Evolutionary conservation across 2,329 filamentous ascomycete genomes (phyloP).

Genomic region (Exophiala sp.): DNA sequence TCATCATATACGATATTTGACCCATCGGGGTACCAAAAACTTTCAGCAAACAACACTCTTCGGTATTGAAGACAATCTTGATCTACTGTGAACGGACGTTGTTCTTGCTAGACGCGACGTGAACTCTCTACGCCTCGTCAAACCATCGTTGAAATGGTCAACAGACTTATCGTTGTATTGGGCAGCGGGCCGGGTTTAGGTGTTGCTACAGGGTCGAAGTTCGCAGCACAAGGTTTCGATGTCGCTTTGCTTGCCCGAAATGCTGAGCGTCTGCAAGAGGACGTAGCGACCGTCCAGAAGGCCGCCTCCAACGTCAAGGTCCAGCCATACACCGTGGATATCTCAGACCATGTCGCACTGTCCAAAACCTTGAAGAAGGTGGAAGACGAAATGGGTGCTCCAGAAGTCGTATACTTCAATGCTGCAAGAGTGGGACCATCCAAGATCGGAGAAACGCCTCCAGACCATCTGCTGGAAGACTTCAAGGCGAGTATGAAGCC

Average conservation of each 20-base stretch:
- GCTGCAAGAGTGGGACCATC: conserved; percentile 12
- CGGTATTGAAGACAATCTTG: too few species aligned
- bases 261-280: conserved; percentile 9
- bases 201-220: conserved; percentile 9
- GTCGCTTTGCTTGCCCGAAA: conserved; percentile 18
- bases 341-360: conserved; percentile 14
- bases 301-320: conserved; percentile 7
- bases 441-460: conserved; percentile 7
- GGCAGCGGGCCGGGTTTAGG: conserved; percentile 21
- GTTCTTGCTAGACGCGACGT: too few species aligned
- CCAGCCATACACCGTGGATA: conserved; percentile 14
- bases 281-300: conserved; percentile 8
- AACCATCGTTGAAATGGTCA: not conserved
- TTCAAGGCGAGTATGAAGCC: conserved; percentile 11
- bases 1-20: too few species aligned
- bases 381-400: conserved; percentile 8
- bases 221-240: conserved; percentile 16
- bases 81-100: too few species aligned
- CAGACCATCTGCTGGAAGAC: conserved; percentile 17
- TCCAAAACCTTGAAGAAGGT: conserved; percentile 9
- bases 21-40: too few species aligned
- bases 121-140: too few species aligned
- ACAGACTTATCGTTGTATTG: conserved; percentile 15
- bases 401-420: conserved; percentile 21
- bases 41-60: too few species aligned